Evolutionary conservation across 192 early-diverging fungal genomes (phyloP), one percentile per base, ranked within the genome.

Genomic region (Coemansia sp.): DNA sequence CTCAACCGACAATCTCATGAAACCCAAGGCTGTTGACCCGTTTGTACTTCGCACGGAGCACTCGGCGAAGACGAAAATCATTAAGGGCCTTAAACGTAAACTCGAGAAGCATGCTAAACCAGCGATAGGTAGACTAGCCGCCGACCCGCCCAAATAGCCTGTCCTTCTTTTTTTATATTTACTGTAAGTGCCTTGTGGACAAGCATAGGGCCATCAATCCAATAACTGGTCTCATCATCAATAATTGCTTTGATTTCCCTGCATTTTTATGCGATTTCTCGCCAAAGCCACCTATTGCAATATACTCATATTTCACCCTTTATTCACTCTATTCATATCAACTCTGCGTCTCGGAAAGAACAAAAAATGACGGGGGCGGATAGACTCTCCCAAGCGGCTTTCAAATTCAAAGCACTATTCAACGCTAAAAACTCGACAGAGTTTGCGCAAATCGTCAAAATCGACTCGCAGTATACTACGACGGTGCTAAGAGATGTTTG

Each of bases 341-440:
- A 43, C 41, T 43, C 13, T 12, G 41, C 16, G 1, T 64, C 34
- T 8, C 36, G 8, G 36, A 36, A 36, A 36, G 5, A 36, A 22
- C 36, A 11, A 58, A 33, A 70, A 22, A 80, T 80, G 78, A 38
- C 69, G 7, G 72, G 39, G 11, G 46, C 46, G 10, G 39, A 40
- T 10, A 63, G 78, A 47, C 73, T 80, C 31, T 13, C 12, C 18
- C 47, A 65, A 49, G 78, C 78, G 31, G 10, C 58, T 18, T 44
- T 70, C 66, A 83, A 78, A 44, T 78, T 78, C 47, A 78, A 68
- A 34, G 27, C 57, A 0, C 52, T 78, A 55, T 63, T 65, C 55
- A 62, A 10, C 13, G 22, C 60, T 4, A 74, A 78, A 36, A 70
- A 72, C 24, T 69, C 69, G 20, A 65, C 55, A 11, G 81, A 78